Conservation (phyloP, 805 yeast species). For the Pichia eremophila region DNA sequence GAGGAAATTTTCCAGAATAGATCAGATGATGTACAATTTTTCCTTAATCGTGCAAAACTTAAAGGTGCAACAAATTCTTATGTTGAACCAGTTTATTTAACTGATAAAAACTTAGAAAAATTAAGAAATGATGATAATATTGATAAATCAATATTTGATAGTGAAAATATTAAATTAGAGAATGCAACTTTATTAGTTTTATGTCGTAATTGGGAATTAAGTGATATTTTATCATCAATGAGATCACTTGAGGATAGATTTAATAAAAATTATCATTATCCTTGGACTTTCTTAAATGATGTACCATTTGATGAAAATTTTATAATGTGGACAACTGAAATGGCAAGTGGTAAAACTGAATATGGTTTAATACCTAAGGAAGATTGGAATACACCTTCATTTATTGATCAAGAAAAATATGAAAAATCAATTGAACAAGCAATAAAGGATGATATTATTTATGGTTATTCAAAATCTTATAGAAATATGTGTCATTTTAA, state of each 20-base stretch:
- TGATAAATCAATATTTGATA: not conserved
- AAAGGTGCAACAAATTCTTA: conserved; percentile 34
- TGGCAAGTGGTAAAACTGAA: conserved; percentile 67
- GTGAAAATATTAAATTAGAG: conserved; percentile 36
- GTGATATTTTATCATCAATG: conserved; percentile 53
- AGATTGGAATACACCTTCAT: conserved; percentile 81
- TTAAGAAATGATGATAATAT: no score
- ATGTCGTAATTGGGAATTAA: conserved; percentile 71
- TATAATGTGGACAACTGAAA: conserved; percentile 50
- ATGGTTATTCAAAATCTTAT: conserved; percentile 58
- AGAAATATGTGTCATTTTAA: conserved; percentile 92
- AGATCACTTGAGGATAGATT: conserved; percentile 83
- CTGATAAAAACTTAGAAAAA: not conserved
- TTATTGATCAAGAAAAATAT: conserved; percentile 67
- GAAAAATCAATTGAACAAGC: conserved; percentile 45
- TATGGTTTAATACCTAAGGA: conserved; percentile 77
- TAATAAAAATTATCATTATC: conserved; percentile 71
- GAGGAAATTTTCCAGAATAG: conserved; percentile 1
- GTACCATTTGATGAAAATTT: conserved; percentile 78
- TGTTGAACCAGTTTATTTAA: conserved; percentile 21
- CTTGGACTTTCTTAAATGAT: conserved; percentile 93
- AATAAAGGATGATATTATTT: conserved; percentile 43
- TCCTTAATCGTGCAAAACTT: conserved; percentile 15
- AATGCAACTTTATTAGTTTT: conserved; percentile 86
- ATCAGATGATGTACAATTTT: conserved; percentile 8